Conservation (phyloP, 2,329 filamentous ascomycete genomes). For the Xylariaceae sp. region DNA sequence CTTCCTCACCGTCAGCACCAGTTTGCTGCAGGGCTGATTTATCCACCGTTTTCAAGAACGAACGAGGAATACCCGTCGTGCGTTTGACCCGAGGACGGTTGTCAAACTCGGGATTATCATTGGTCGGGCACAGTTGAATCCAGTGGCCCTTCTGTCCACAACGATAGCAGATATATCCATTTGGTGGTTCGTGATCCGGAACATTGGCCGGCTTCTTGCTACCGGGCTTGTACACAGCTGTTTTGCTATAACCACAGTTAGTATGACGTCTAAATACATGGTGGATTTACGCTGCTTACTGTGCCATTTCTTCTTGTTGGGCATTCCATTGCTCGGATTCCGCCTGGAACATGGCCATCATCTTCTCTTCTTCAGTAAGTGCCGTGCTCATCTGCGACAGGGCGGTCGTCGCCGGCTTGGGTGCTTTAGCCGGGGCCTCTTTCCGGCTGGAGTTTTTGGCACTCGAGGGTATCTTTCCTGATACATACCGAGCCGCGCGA, state of each 20-base stretch:
- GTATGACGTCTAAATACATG: neutral
- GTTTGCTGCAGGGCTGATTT: constrained; percentile 75
- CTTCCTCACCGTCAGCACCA: constrained; percentile 66
- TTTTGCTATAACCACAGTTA: constrained; percentile 43
- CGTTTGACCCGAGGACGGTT: constrained; percentile 89
- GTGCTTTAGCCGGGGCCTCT: constrained; percentile 55
- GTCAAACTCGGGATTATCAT: constrained; percentile 94
- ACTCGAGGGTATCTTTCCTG: constrained; percentile 86
- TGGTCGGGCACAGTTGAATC: constrained; percentile 98
- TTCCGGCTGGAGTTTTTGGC: constrained; percentile 73
- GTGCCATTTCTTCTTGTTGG: constrained; percentile 88
- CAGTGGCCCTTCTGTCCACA: constrained; percentile 98
- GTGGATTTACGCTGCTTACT: constrained; percentile 45
- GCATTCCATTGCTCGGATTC: constrained; percentile 89
- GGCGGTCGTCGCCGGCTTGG: constrained; percentile 53
- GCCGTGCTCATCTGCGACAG: constrained; percentile 65
- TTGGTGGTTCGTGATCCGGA: constrained; percentile 87
- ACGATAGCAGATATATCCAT: constrained; percentile 92
- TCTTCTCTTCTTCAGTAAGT: constrained; percentile 89
- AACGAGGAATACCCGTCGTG: constrained; percentile 93
- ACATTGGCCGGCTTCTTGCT: constrained; percentile 67
- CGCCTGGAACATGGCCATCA: constrained; percentile 85
- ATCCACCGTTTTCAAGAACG: constrained; percentile 91
- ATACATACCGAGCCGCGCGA: constrained; percentile 88
- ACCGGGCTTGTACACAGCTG: constrained; percentile 55